These are phyloP conservation scores for Exophiala spinifera DNA, from an alignment of 2,329 filamentous ascomycete genomes.

Conservation along the genomic window DNA sequence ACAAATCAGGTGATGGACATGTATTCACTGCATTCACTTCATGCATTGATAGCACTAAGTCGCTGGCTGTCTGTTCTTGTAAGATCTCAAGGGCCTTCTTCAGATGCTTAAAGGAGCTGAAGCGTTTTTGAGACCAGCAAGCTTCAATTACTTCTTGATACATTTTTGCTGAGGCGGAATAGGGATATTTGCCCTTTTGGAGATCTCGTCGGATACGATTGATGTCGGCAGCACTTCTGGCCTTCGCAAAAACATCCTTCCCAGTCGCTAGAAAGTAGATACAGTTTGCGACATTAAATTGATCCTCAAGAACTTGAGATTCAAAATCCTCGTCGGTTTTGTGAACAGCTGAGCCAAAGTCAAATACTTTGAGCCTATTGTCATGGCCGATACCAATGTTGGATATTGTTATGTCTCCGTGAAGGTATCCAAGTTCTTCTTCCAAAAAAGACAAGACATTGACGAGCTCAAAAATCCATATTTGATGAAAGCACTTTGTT, in stretches of 20 bases:
- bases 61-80: not conserved
- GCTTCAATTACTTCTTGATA: constrained; percentile 4
- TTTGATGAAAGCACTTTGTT: not conserved
- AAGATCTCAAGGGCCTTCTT: not conserved
- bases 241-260: constrained; percentile 1
- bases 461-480: constrained; percentile 5
- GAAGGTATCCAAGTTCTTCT: constrained; percentile 4
- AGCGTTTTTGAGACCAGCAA: constrained; percentile 2
- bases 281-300: constrained; percentile 4
- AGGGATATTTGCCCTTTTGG: not conserved
- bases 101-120: not conserved
- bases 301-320: constrained; percentile 6
- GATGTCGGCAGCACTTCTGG: not conserved
- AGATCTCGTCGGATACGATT: constrained; percentile 1
- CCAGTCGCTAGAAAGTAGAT: constrained; percentile 6
- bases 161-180: not conserved
- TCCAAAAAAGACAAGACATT: not conserved
- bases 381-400: constrained; percentile 9
- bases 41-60: not conserved
- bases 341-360: constrained; percentile 11
- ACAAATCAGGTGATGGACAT: not conserved
- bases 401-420: constrained; percentile 11
- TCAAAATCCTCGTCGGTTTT: constrained; percentile 8
- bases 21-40: too few species aligned
- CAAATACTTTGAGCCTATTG: constrained; percentile 7